A percentile compares a stretch with the other conserved stretches of the same genome.
These are phyloP conservation scores for Alternaria gansuensis DNA, from an alignment of 2,329 filamentous ascomycete species.

Conservation along the genomic window DNA sequence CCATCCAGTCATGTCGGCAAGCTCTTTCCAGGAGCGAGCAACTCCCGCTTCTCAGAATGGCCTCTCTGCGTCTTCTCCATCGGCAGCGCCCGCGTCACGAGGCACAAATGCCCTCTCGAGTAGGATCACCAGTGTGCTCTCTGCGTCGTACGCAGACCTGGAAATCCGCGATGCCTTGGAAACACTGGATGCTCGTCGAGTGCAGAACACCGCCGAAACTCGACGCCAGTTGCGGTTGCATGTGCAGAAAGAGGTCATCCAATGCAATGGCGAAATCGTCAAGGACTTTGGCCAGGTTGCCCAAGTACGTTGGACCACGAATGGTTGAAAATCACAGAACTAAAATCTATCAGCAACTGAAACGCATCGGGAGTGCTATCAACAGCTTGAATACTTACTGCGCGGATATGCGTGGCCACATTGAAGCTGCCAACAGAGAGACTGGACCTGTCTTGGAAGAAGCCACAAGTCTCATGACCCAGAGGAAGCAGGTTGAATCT, in stretches of 20 bases:
- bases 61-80: conserved; percentile 40
- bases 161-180: conserved; percentile 87
- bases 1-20: conserved; percentile 40
- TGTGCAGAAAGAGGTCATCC: conserved; percentile 89
- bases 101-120: conserved; percentile 74
- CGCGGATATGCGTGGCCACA: conserved; percentile 79
- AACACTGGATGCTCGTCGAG: conserved; percentile 75
- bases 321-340: conserved; percentile 17
- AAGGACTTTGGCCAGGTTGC: conserved; percentile 88
- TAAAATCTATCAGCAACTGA: conserved; percentile 73
- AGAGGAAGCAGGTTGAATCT: conserved; percentile 76
- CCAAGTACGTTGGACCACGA: conserved; percentile 58
- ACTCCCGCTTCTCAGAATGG: conserved; percentile 40
- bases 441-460: conserved; percentile 80
- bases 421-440: conserved; percentile 76
- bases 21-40: conserved; percentile 46
- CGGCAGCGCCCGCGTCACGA: conserved; percentile 35
- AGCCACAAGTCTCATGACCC: conserved; percentile 74
- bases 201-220: conserved; percentile 79
- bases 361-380: conserved; percentile 81
- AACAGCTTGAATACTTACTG: conserved; percentile 81
- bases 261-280: conserved; percentile 89
- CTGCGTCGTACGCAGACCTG: conserved; percentile 88
- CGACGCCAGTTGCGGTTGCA: conserved; percentile 81
- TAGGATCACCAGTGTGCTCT: conserved; percentile 85